Percentiles rank a stretch among this genome's conserved stretches.
Conservation (phyloP, 2,329 filamentous ascomycete genomes). For the Aspergillus calidoustus region DNA sequence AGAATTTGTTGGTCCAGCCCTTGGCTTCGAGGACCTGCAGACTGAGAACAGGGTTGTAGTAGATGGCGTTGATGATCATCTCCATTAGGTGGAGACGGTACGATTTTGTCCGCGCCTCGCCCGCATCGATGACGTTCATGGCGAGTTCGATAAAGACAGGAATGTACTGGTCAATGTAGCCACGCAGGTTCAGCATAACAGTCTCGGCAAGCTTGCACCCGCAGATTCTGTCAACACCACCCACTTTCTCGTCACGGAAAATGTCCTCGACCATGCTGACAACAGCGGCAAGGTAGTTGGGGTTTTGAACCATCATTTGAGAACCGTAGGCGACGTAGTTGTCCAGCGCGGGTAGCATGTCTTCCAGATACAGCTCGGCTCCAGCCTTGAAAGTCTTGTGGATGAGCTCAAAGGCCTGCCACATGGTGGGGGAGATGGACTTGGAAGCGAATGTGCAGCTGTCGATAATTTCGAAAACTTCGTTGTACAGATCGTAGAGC, state of each 20-base stretch:
- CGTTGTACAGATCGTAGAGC: constrained; percentile 96
- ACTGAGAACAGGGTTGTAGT: constrained; percentile 89
- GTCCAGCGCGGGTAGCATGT: constrained; percentile 97
- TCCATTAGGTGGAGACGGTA: constrained; percentile 98
- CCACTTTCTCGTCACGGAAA: constrained; percentile 89
- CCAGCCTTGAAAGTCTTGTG: constrained; percentile 97
- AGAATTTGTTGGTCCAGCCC: constrained; percentile 98
- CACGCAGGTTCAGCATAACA: constrained; percentile 92
- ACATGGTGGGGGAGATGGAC: constrained; percentile 94
- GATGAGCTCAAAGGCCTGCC: constrained; percentile 96
- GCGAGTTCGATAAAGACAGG: constrained; percentile 87
- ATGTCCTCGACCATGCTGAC: constrained; percentile 95
- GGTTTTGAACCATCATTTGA: constrained; percentile 77
- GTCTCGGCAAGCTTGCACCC: constrained; percentile 97
- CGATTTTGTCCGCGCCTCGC: constrained; percentile 85
- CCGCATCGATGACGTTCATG: constrained; percentile 75
- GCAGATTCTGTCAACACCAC: constrained; percentile 92
- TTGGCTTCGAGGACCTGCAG: constrained; percentile 88
- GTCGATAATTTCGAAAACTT: constrained; percentile 98
- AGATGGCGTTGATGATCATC: constrained; percentile 97
- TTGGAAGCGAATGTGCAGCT: constrained; percentile 99
- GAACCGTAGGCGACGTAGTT: constrained; percentile 97
- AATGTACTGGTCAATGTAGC: constrained; percentile 84
- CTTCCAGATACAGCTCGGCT: constrained; percentile 94
- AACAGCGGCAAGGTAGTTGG: constrained; percentile 82